A percentile compares a stretch with the other conserved stretches of the same genome.
Conservation (phyloP, 2,329 filamentous ascomycete genomes). For the Xylogone sp. region DNA sequence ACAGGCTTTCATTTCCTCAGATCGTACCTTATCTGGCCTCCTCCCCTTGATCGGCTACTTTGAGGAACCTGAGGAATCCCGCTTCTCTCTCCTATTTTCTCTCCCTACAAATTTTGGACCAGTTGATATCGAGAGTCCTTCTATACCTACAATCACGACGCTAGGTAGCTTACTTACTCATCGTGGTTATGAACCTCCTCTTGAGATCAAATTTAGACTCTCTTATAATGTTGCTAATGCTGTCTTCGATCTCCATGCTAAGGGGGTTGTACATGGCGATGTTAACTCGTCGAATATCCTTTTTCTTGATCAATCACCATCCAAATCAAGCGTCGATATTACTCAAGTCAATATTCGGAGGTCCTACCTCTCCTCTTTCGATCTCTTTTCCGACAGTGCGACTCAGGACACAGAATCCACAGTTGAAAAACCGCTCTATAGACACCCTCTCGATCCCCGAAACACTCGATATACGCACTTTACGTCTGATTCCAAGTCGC, state of each 20-base stretch:
- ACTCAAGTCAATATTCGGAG: slow-evolving; percentile 56
- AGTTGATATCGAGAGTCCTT: slow-evolving; percentile 48
- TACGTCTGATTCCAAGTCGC: slow-evolving; percentile 51
- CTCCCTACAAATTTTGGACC: slow-evolving; percentile 64
- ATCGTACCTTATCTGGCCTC: slow-evolving; percentile 56
- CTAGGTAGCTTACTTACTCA: slow-evolving; percentile 48
- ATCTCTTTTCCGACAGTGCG: slow-evolving; percentile 56
- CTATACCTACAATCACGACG: slow-evolving; percentile 39
- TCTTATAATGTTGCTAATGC: slow-evolving; percentile 70
- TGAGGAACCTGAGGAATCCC: slow-evolving; percentile 66
- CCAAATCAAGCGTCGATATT: slow-evolving; percentile 16
- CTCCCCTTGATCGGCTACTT: slow-evolving; percentile 66
- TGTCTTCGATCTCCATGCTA: slow-evolving; percentile 68
- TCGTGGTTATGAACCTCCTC: slow-evolving; percentile 55
- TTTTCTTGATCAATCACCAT: slow-evolving; percentile 45
- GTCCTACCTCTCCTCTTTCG: slow-evolving; percentile 70
- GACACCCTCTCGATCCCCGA: slow-evolving; percentile 62
- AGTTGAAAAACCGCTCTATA: slow-evolving; percentile 36
- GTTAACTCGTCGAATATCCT: slow-evolving; percentile 64
- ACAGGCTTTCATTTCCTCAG: slow-evolving; percentile 35
- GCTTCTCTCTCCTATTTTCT: slow-evolving; percentile 72
- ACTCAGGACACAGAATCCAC: slow-evolving; percentile 25
- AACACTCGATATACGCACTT: slow-evolving; percentile 46
- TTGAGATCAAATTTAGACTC: slow-evolving; percentile 74
- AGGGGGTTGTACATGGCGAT: slow-evolving; percentile 67